phyloP scores from a whole-genome alignment of 495 filamentous ascomycete species.

The Ascobolus immersus region DNA sequence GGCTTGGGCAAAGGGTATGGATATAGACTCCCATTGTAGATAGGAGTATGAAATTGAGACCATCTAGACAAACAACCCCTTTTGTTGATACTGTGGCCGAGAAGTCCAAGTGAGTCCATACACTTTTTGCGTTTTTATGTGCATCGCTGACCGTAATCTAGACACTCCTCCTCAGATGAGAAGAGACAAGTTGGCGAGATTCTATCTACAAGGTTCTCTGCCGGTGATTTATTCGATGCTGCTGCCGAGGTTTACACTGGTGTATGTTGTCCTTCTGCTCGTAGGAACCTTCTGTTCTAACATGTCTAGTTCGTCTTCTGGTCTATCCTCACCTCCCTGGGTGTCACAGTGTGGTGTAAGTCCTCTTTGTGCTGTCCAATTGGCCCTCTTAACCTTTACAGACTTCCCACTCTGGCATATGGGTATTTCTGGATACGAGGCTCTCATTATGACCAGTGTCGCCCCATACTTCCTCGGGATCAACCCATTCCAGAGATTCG shows the following conservation, averaged over 20 bases:
- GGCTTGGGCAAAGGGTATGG: conserved; percentile 97
- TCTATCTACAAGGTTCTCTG: conserved; percentile 31
- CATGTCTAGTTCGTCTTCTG: conserved; percentile 66
- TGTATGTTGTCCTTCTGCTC: conserved; percentile 23
- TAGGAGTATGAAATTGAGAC: conserved; percentile 7
- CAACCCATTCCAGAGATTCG: conserved; percentile 35
- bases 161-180: too few species aligned
- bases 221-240: conserved; percentile 50
- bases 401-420: conserved; percentile 99
- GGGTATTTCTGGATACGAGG: conserved; percentile 95
- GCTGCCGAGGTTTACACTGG: conserved; percentile 80
- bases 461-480: conserved; percentile 64
- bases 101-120: conserved; percentile 47
- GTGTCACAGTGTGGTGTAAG: conserved; percentile 82
- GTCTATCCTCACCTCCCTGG: conserved; percentile 74
- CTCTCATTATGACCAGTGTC: conserved; percentile 56
- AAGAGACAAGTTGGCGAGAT: too few species aligned
- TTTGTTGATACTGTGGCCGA: conserved; percentile 55
- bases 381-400: background rate
- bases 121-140: too few species aligned
- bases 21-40: conserved; percentile 76
- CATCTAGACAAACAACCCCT: conserved; percentile 13
- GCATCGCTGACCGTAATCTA: too few species aligned
- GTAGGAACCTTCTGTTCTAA: conserved; percentile 11
- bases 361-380: conserved; percentile 4